Conservation (phyloP, 768 basidiomycete species). For the Mycena galericulata region DNA sequence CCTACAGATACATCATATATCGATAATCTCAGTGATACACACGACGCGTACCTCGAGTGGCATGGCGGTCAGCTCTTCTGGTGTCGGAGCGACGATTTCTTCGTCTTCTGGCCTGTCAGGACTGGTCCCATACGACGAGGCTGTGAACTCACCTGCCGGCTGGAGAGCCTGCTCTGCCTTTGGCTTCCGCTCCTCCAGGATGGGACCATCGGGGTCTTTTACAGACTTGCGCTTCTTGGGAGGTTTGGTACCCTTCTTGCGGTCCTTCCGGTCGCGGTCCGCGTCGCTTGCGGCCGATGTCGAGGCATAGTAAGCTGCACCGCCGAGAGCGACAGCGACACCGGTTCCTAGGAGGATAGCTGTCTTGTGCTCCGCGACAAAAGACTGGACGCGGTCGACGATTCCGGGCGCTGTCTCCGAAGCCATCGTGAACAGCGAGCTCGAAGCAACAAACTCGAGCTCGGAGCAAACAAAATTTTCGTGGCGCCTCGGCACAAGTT, state of each 20-base stretch:
- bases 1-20: constrained; percentile 52
- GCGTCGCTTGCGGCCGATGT: constrained; percentile 55
- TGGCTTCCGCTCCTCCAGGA: constrained; percentile 81
- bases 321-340: constrained; percentile 78
- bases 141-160: constrained; percentile 6
- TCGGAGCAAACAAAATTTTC: constrained; percentile 20
- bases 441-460: not conserved
- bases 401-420: constrained; percentile 39
- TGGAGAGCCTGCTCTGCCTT: constrained; percentile 50
- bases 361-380: constrained; percentile 83
- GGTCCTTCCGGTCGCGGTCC: constrained; percentile 45
- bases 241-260: constrained; percentile 57
- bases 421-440: constrained; percentile 23
- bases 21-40: not conserved
- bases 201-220: constrained; percentile 75
- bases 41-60: constrained; percentile 64
- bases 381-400: constrained; percentile 74
- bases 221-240: constrained; percentile 67
- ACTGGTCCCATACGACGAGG: constrained; percentile 28
- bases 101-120: constrained; percentile 50
- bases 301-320: constrained; percentile 81
- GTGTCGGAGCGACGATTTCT: constrained; percentile 51
- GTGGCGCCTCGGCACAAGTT: constrained; percentile 28
- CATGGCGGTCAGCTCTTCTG: constrained; percentile 69
- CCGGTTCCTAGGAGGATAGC: constrained; percentile 80